phyloP scores from a whole-genome alignment of 2,329 filamentous ascomycete species.

The Cladorrhinum sp. region DNA sequence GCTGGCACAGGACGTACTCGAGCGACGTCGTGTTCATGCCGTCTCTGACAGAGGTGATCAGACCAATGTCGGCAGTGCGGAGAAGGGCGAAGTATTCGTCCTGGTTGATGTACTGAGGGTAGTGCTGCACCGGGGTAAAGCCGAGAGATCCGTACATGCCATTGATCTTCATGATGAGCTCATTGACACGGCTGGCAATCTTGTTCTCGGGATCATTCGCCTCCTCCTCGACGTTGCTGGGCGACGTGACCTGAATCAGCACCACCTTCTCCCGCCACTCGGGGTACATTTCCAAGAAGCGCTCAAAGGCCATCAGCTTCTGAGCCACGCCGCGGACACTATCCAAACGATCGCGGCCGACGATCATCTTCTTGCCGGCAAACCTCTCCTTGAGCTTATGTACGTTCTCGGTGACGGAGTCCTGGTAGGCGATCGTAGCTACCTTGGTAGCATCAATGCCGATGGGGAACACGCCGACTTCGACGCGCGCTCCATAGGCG shows the following conservation, averaged over 20 bases:
- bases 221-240: conserved; percentile 75
- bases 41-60: conserved; percentile 93
- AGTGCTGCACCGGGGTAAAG: conserved; percentile 90
- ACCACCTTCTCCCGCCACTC: conserved; percentile 92
- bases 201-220: conserved; percentile 74
- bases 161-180: conserved; percentile 88
- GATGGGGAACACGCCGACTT: conserved; percentile 90
- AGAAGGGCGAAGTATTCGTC: conserved; percentile 95
- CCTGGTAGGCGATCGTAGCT: conserved; percentile 69
- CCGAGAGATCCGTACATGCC: conserved; percentile 83
- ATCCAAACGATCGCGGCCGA: conserved; percentile 90
- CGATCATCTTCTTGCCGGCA: conserved; percentile 88
- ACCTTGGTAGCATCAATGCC: conserved; percentile 87
- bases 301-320: conserved; percentile 90
- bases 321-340: conserved; percentile 91
- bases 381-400: conserved; percentile 72
- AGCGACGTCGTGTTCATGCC: conserved; percentile 98
- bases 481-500: conserved; percentile 82
- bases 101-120: conserved; percentile 84
- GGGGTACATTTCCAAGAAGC: conserved; percentile 84
- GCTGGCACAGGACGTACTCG: conserved; percentile 91
- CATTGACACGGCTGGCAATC: conserved; percentile 83
- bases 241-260: conserved; percentile 90
- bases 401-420: conserved; percentile 68
- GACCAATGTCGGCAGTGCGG: conserved; percentile 80